These are phyloP conservation scores for Citrus sinensis DNA, from an alignment of 345 rosid species.

Conservation along the genomic window DNA sequence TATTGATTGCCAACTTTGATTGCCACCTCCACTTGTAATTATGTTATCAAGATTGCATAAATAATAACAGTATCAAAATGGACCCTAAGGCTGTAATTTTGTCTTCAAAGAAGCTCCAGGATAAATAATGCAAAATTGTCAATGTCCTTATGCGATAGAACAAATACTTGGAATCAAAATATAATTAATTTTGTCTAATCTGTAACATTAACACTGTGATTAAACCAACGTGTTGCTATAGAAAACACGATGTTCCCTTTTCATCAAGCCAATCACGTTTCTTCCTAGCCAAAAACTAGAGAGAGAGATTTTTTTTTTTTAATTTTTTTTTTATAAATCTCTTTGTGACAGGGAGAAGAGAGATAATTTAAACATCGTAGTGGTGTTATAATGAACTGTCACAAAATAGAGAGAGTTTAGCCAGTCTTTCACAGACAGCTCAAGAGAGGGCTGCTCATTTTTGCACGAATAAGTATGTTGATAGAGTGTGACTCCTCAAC, in stretches of 20 bases:
- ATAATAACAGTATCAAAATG: conserved; percentile 10
- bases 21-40: conserved; percentile 7
- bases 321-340: too few species aligned
- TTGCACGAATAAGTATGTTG: conserved; percentile 16
- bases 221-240: neutral
- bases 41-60: conserved; percentile 7
- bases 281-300: neutral
- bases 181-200: neutral
- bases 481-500: neutral
- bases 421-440: conserved; percentile 2
- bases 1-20: neutral
- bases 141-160: neutral
- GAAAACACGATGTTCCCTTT: neutral
- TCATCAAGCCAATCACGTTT: neutral
- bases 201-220: neutral
- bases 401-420: neutral
- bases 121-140: neutral
- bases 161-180: neutral
- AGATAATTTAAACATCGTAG: neutral
- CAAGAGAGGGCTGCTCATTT: neutral
- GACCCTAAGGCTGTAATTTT: conserved; percentile 12
- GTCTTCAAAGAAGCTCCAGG: conserved; percentile 2
- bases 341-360: neutral
- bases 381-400: conserved; percentile 1
- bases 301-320: too few species aligned